Evolutionary conservation across 495 filamentous ascomycete genomes (phyloP).

Genomic region (Corynascus novoguineensis): DNA sequence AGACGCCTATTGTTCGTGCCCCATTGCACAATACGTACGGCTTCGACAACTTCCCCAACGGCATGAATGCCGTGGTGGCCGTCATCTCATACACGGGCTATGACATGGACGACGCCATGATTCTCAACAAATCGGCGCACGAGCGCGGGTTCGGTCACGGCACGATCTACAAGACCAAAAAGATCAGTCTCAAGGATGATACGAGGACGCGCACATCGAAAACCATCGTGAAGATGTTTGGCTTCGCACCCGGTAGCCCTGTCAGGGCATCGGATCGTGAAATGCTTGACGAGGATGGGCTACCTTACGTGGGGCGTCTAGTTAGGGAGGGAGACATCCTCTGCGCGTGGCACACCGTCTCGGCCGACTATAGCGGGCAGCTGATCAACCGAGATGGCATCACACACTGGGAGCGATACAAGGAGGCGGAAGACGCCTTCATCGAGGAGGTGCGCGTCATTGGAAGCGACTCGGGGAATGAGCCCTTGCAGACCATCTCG

Average conservation of each 20-base stretch:
- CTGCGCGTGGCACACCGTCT: conserved; percentile 84
- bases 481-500: conserved; percentile 77
- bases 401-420: conserved; percentile 85
- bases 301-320: conserved; percentile 69
- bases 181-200: conserved; percentile 71
- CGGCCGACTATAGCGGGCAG: conserved; percentile 67
- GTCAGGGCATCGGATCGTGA: conserved; percentile 58
- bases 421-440: conserved; percentile 78
- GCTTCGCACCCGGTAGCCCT: conserved; percentile 68
- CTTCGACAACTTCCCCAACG: conserved; percentile 97
- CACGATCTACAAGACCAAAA: conserved; percentile 96
- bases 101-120: conserved; percentile 99
- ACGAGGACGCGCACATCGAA: conserved; percentile 49
- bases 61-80: conserved; percentile 92
- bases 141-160: conserved; percentile 96
- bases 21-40: conserved; percentile 94
- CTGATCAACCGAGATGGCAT: conserved; percentile 70
- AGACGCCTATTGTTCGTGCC: conserved; percentile 88
- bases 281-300: conserved; percentile 76
- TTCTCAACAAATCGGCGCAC: conserved; percentile 94
- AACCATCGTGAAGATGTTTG: conserved; percentile 69
- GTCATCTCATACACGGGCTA: conserved; percentile 99
- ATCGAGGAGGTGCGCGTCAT: conserved; percentile 91
- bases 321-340: conserved; percentile 76
- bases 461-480: conserved; percentile 71